Base-by-base conservation (phyloP, 768 basidiomycete genomes). In the Gautieria morchelliformis region DNA sequence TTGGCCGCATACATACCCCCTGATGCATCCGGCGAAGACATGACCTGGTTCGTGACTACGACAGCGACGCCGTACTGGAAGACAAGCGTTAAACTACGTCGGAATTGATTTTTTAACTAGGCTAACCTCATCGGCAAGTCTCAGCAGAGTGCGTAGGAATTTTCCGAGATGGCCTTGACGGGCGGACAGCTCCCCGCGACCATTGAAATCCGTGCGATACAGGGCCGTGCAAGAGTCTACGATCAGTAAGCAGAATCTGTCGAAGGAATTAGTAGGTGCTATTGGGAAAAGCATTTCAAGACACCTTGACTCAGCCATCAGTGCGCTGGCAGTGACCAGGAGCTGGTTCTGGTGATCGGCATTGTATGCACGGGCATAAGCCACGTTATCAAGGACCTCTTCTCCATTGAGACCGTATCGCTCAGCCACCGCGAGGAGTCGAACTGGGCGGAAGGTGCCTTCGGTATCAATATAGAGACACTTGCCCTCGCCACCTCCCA, bases 401-500 rank as follows among this genome's bases (percentile, higher is more conserved):
- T 99, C 95, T 48, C 93, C 94, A 62, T 92, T 95, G 63, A 99
- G 75, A n/a, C 96, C 96, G 68, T 86, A 94, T 52, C 96, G 78
- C 72, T 96, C 94, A 3, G 96, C 95, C 11, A 94, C 91, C 0
- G 95, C 93, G 39, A 98, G 79, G 46, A 98, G 77, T 54, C 96
- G 88, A 42, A 90, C 89, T 20, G 96, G 96, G 63, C 96, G 93
- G 77, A 99, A 99, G 9, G 96, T 99, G 27, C 95, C 95, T 67
- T 99, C 96, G 0, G 96, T 98, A 69, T 99, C 96, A 71, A 99
- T 97, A 71, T 96, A 99, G 46, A 99, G 75, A 67, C 95, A 97
- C 72, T 99, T 99, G 40, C 96, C 96, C 72, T 99, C 96, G 12
- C 96, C 96, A 15, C 96, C 96, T 19, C 96, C 95, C 94, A 98